Evolutionary conservation across 257 asterid genomes (phyloP).

Genomic region (Gentiana macrophylla): DNA sequence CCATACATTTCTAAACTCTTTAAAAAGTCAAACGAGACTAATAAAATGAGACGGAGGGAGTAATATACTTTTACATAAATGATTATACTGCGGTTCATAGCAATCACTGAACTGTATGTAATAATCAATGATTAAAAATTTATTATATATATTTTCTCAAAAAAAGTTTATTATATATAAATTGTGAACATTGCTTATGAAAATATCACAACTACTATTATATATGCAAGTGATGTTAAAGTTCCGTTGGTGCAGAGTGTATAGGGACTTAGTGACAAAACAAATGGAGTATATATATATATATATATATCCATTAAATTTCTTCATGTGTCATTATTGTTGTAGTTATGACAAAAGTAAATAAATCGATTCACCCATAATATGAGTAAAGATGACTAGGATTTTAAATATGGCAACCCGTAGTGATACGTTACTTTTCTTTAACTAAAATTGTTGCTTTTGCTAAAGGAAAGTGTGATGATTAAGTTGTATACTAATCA

Average conservation of each 20-base stretch:
- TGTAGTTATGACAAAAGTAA: slow-evolving; percentile 2
- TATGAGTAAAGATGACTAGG: slow-evolving; percentile 6
- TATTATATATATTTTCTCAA: no score
- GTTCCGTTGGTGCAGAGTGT: neutral
- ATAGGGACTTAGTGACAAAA: neutral
- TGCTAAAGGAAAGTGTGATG: slow-evolving; percentile 15
- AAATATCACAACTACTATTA: neutral
- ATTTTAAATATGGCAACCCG: slow-evolving; percentile 2
- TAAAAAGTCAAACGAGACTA: no score
- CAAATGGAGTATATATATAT: no score
- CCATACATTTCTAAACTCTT: no score
- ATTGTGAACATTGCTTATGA: neutral
- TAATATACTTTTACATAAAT: no score
- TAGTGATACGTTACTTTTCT: slow-evolving; percentile 6
- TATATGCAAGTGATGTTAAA: slow-evolving; percentile 4
- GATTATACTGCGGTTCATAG: no score
- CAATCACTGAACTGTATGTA: no score
- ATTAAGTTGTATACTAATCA: slow-evolving; percentile 19
- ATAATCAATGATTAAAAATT: no score
- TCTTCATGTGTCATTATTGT: slow-evolving; percentile 11
- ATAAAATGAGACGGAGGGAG: no score
- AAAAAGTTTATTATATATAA: neutral
- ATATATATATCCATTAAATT: neutral
- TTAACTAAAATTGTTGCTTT: neutral
- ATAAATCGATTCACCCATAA: neutral